Conservation (phyloP, 768 basidiomycete genomes). For the Hypholoma sublateritium region DNA sequence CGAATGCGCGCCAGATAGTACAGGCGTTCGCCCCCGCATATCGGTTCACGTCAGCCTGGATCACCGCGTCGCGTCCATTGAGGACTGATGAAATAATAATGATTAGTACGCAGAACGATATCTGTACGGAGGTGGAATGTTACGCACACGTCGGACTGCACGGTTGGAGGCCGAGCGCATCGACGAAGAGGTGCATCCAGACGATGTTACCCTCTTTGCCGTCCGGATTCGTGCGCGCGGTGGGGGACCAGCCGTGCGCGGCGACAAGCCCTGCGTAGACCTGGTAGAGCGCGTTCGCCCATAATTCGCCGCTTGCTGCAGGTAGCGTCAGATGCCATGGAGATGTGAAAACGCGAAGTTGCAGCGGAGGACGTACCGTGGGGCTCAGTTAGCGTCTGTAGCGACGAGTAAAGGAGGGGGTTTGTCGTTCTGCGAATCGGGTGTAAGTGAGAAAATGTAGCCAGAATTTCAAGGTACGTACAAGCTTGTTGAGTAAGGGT, state of each 20-base stretch:
- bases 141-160: conserved; percentile 24
- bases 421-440: conserved; percentile 32
- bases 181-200: conserved; percentile 23
- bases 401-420: conserved; percentile 41
- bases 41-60: conserved; percentile 49
- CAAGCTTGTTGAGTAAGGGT: conserved; percentile 56
- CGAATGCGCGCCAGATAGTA: conserved; percentile 44
- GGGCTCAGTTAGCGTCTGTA: conserved; percentile 36
- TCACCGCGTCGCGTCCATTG: conserved; percentile 44
- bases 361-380: conserved; percentile 33
- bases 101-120: background rate
- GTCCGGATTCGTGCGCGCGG: conserved; percentile 26
- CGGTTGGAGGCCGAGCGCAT: conserved; percentile 20
- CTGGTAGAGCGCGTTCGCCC: conserved; percentile 42
- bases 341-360: background rate
- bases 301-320: conserved; percentile 51
- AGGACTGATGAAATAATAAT: conserved; percentile 26
- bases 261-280: conserved; percentile 37
- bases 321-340: too few species aligned
- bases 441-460: background rate
- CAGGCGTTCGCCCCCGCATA: conserved; percentile 45
- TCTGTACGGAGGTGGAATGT: background rate
- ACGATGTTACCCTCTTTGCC: conserved; percentile 23
- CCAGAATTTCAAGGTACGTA: conserved; percentile 22
- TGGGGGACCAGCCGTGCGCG: conserved; percentile 31